These are phyloP conservation scores for Inga laurina DNA, from an alignment of 306 rosid species.

Conservation along the genomic window DNA sequence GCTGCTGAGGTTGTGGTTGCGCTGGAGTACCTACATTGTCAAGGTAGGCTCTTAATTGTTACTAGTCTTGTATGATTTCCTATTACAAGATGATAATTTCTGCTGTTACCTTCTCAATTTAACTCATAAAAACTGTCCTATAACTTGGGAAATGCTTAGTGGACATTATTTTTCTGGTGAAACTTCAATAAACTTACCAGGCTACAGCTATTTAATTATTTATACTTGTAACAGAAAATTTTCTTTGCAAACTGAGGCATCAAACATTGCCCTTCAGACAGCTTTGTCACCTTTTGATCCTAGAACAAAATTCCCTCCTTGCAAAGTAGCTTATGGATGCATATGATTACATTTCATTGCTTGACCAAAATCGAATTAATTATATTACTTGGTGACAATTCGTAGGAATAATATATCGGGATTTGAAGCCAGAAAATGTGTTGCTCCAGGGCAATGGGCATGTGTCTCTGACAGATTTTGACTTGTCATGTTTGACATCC, in stretches of 20 bases:
- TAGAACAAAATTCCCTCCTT: neutral
- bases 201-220: neutral
- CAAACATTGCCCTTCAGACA: neutral
- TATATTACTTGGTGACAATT: constrained; percentile 23
- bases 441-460: constrained; percentile 82
- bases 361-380: constrained; percentile 20
- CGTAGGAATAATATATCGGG: constrained; percentile 92
- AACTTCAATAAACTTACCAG: neutral
- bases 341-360: neutral
- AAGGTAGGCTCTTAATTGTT: constrained; percentile 51
- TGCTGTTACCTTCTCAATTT: constrained; percentile 8
- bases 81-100: constrained; percentile 4
- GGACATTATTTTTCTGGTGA: constrained; percentile 14
- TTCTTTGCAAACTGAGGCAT: neutral
- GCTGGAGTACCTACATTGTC: constrained; percentile 98
- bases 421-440: constrained; percentile 96
- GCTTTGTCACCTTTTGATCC: neutral
- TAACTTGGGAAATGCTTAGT: neutral
- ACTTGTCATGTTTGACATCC: constrained; percentile 87
- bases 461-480: constrained; percentile 84
- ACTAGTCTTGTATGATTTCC: neutral
- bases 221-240: neutral
- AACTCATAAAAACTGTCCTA: neutral
- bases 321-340: constrained; percentile 1
- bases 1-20: constrained; percentile 87